Conservation (phyloP, 169 alveolate species). For the Toxoplasma gondii region DNA sequence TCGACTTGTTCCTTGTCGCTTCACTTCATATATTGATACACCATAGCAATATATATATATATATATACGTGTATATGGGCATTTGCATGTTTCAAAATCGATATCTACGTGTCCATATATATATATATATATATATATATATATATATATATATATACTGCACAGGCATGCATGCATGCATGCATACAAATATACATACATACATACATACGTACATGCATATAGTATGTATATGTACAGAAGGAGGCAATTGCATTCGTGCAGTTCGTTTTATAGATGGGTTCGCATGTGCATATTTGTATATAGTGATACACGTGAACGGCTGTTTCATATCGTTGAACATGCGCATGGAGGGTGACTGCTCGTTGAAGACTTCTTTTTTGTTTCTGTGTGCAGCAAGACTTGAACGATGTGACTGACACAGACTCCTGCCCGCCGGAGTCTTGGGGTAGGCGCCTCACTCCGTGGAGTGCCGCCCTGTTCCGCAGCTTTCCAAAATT, state of each 20-base stretch:
- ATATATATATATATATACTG: neutral
- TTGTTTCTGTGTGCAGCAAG: constrained; percentile 29
- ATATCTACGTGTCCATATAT: neutral
- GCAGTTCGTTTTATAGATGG: neutral
- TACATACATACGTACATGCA: neutral
- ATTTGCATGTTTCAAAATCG: neutral
- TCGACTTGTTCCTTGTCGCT: too few relatives aligned
- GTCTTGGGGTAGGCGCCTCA: constrained; percentile 76
- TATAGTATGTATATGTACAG: neutral
- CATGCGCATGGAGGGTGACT: too few relatives aligned
- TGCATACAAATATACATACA: neutral
- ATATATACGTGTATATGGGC: neutral
- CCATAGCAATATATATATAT: constrained; percentile 3
- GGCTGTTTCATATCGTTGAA: too few relatives aligned
- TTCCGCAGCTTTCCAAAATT: constrained; percentile 93
- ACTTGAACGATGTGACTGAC: constrained; percentile 57
- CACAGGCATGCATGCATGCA: too few relatives aligned
- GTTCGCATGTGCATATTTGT: neutral
- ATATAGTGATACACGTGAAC: too few relatives aligned
- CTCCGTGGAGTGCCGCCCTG: constrained; percentile 95
- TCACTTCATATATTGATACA: neutral
- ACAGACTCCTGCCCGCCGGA: constrained; percentile 17
- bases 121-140: neutral
- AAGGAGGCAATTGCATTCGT: neutral
- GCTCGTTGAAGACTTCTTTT: too few relatives aligned